Evolutionary conservation across 179 eudicot genomes (phyloP).

Genomic region (Corrigiola litoralis): DNA sequence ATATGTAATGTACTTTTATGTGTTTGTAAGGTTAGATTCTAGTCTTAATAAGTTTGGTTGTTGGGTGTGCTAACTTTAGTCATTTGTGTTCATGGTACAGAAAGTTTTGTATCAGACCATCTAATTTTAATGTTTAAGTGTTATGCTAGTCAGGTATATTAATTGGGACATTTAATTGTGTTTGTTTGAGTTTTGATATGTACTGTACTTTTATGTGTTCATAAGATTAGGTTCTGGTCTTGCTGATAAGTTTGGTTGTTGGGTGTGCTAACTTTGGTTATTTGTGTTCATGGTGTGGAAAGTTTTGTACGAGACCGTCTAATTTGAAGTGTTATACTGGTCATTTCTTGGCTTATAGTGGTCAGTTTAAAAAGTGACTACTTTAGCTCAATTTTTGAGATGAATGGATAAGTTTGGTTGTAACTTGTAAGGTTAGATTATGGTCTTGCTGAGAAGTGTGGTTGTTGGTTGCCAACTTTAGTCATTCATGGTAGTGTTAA

Average conservation of each 20-base stretch:
- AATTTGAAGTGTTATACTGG: no score
- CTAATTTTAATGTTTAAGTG: no score
- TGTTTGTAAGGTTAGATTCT: background rate
- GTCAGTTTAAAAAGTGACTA: no score
- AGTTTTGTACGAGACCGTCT: no score
- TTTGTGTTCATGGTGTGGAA: no score
- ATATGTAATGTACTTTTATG: background rate
- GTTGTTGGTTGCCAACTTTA: no score
- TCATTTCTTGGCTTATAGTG: constrained; percentile 24
- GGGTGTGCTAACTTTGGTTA: no score
- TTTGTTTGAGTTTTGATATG: background rate
- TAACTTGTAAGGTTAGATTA: background rate
- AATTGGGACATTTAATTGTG: background rate
- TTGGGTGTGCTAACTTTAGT: no score
- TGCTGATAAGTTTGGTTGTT: background rate
- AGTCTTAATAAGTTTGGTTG: background rate
- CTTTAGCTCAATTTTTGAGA: background rate
- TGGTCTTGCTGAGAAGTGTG: background rate
- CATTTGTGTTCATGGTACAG: no score
- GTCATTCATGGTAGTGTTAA: no score
- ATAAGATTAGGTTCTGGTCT: background rate
- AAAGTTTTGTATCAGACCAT: no score
- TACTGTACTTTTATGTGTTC: background rate
- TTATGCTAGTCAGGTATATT: constrained; percentile 94
- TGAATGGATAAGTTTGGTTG: background rate